phyloP scores from a whole-genome alignment of 2,329 filamentous ascomycete genomes.

The Talaromyces funiculosus region DNA sequence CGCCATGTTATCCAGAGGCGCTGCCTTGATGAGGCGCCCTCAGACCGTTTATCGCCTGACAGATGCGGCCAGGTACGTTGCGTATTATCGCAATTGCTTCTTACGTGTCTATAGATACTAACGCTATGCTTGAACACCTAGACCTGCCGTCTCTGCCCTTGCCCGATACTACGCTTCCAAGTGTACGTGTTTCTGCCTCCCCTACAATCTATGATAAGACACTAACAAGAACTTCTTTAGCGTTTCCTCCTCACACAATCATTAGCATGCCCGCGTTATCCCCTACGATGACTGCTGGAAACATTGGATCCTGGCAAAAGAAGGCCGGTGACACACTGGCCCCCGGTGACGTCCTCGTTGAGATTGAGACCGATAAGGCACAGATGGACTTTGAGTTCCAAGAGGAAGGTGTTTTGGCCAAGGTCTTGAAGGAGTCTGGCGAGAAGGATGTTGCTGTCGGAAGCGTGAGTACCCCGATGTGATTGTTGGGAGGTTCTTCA shows the following conservation, averaged over 20 bases:
- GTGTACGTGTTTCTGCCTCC: slow-evolving; percentile 44
- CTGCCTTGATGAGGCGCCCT: slow-evolving; percentile 42
- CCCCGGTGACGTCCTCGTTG: slow-evolving; percentile 91
- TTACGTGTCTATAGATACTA: neutral
- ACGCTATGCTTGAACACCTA: slow-evolving; percentile 16
- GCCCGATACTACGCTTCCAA: slow-evolving; percentile 65
- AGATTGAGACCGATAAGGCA: slow-evolving; percentile 99
- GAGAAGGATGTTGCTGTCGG: slow-evolving; percentile 92
- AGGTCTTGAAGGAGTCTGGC: slow-evolving; percentile 86
- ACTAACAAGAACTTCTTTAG: slow-evolving; percentile 46
- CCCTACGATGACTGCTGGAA: slow-evolving; percentile 93
- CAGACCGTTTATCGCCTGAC: slow-evolving; percentile 41
- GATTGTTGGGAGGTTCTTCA: neutral
- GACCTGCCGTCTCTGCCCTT: slow-evolving; percentile 52
- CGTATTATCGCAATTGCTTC: neutral
- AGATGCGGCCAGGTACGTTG: slow-evolving; percentile 37
- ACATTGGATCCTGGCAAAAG: slow-evolving; percentile 98
- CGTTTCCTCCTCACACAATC: slow-evolving; percentile 89
- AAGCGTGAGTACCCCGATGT: slow-evolving; percentile 63
- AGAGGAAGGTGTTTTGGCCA: slow-evolving; percentile 92
- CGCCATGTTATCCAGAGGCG: slow-evolving; percentile 39
- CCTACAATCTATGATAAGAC: slow-evolving; percentile 14
- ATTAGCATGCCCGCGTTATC: slow-evolving; percentile 98
- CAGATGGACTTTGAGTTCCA: slow-evolving; percentile 99
- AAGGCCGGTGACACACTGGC: slow-evolving; percentile 81